Evolutionary conservation across 2,329 filamentous ascomycete species (phyloP).

Genomic region (Colletotrichum falcatum): DNA sequence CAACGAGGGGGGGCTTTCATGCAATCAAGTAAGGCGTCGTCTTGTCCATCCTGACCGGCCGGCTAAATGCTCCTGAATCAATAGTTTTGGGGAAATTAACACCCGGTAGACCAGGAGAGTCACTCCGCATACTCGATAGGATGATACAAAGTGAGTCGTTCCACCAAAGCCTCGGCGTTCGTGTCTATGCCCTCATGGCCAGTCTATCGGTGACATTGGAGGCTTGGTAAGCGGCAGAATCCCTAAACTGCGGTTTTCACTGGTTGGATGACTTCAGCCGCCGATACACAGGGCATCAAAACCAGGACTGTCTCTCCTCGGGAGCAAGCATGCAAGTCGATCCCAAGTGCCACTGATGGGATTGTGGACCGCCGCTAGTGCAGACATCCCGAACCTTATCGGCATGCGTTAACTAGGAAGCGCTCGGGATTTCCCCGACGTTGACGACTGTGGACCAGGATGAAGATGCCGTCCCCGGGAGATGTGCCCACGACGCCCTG

Average conservation of each 20-base stretch:
- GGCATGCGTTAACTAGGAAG: conserved; percentile 14
- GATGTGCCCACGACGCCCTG: not conserved
- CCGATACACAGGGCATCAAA: not conserved
- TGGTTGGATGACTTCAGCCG: conserved; percentile 2
- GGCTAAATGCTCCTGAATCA: not conserved
- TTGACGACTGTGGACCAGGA: not conserved
- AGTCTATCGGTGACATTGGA: not conserved
- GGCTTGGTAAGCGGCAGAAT: not conserved
- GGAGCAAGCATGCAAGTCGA: not conserved
- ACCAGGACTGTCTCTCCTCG: not conserved
- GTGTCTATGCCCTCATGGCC: not conserved
- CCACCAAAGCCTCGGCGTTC: not conserved
- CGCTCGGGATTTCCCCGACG: conserved; percentile 14
- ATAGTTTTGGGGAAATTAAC: not conserved
- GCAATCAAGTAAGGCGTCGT: not conserved
- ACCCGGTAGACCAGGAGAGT: not conserved
- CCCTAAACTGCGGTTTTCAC: not conserved
- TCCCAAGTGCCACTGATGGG: not conserved
- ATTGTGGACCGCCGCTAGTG: conserved; percentile 19
- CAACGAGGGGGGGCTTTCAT: not conserved
- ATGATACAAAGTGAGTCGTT: not conserved
- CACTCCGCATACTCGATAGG: not conserved
- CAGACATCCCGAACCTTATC: conserved; percentile 24
- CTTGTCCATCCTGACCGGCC: not conserved
- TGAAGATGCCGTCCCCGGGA: conserved; percentile 16